Conservation (phyloP, 257 asterid species). For the Apocynum venetum region DNA sequence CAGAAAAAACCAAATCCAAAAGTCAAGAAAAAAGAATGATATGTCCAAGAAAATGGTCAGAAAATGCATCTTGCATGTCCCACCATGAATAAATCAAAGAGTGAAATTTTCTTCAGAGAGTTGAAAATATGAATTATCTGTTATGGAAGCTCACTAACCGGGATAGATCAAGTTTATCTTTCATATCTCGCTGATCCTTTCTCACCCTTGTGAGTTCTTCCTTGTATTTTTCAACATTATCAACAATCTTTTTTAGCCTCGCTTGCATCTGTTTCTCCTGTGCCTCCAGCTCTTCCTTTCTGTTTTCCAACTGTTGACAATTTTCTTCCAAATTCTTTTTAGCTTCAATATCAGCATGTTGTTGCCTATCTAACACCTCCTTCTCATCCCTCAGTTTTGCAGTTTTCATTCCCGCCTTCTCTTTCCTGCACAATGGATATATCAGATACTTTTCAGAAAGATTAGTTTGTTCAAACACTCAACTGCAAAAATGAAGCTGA, state of each 20-base stretch:
- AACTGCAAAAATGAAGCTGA: not conserved
- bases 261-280: slow-evolving; percentile 88
- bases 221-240: slow-evolving; percentile 69
- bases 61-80: not conserved
- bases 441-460: slow-evolving; percentile 5
- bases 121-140: not conserved
- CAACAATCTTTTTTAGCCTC: slow-evolving; percentile 68
- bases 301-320: slow-evolving; percentile 77
- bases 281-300: slow-evolving; percentile 80
- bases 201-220: slow-evolving; percentile 63
- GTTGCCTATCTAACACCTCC: slow-evolving; percentile 94
- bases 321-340: slow-evolving; percentile 89
- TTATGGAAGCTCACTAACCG: slow-evolving; percentile 37
- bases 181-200: slow-evolving; percentile 83
- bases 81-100: not conserved
- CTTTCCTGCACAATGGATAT: slow-evolving; percentile 60
- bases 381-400: slow-evolving; percentile 89
- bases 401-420: slow-evolving; percentile 97
- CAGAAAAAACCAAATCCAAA: slow-evolving; percentile 6
- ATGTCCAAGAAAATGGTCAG: not conserved
- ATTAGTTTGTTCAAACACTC: not conserved
- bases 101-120: no score
- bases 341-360: slow-evolving; percentile 84
- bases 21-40: slow-evolving; percentile 4
- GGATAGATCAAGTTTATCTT: slow-evolving; percentile 68